Evolutionary conservation across 495 filamentous ascomycete species (phyloP).

Genomic region (Filosporella fistucella): DNA sequence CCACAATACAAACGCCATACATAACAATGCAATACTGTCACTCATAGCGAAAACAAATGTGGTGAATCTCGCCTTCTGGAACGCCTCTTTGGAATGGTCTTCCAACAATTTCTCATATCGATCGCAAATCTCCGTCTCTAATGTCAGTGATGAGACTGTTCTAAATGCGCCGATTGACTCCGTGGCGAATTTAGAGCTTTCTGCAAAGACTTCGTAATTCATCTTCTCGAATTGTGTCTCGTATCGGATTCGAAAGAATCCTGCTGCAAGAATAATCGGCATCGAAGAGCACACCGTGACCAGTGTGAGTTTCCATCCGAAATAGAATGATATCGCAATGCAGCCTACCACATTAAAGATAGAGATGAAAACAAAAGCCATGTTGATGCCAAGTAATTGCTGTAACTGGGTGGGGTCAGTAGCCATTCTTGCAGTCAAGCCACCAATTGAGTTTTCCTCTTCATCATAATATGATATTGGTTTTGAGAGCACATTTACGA

Average conservation of each 20-base stretch:
- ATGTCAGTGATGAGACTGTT: constrained; percentile 49
- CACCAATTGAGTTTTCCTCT: constrained; percentile 54
- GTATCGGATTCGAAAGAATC: constrained; percentile 47
- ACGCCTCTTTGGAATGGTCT: constrained; percentile 45
- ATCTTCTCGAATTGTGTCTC: constrained; percentile 48
- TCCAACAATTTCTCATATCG: constrained; percentile 46
- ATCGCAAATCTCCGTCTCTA: constrained; percentile 43
- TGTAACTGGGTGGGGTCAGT: constrained; percentile 58
- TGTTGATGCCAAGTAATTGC: constrained; percentile 52
- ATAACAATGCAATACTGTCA: constrained; percentile 49
- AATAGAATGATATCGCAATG: constrained; percentile 44
- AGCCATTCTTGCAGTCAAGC: constrained; percentile 50
- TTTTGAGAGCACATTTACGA: constrained; percentile 51
- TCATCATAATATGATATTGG: constrained; percentile 53
- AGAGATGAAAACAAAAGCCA: constrained; percentile 31
- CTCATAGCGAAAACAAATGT: constrained; percentile 46
- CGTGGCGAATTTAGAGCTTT: constrained; percentile 51
- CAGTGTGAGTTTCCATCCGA: constrained; percentile 48
- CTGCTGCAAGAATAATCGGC: constrained; percentile 45
- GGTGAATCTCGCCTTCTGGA: constrained; percentile 45
- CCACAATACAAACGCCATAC: constrained; percentile 57
- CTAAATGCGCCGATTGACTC: constrained; percentile 52
- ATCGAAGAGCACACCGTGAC: constrained; percentile 42
- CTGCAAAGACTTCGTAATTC: constrained; percentile 46
- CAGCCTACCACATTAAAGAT: constrained; percentile 45